Evolutionary conservation across 345 rosid genomes (phyloP).

Genomic region (Arabidopsis arenosa): DNA sequence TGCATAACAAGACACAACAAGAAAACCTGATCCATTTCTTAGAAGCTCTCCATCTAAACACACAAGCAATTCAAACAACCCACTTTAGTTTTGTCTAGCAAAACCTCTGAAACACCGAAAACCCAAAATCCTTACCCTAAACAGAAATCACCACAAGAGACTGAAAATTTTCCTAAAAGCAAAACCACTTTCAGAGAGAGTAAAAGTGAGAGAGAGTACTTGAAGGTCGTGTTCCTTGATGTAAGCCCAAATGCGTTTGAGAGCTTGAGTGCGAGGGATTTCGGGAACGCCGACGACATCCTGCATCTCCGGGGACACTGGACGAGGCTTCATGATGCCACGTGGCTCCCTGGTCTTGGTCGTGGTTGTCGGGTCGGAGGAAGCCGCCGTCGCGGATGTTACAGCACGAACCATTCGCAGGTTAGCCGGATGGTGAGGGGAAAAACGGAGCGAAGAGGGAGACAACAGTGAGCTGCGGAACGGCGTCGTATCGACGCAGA

Average conservation of each 20-base stretch:
- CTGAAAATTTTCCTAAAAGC: neutral
- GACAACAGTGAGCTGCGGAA: conserved; percentile 32
- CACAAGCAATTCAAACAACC: neutral
- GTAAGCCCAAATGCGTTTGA: conserved; percentile 89
- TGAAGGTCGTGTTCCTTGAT: conserved; percentile 89
- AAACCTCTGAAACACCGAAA: conserved; percentile 3
- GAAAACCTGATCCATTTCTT: conserved; percentile 25
- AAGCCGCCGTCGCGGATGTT: conserved; percentile 57
- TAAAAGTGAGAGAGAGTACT: conserved; percentile 45
- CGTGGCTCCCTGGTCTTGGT: conserved; percentile 60
- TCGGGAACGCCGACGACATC: conserved; percentile 81
- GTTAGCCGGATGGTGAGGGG: conserved; percentile 31
- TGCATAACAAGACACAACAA: conserved; percentile 16
- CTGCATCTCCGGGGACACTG: conserved; percentile 85
- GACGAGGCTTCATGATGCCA: conserved; percentile 89
- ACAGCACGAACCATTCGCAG: conserved; percentile 50
- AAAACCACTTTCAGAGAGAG: neutral
- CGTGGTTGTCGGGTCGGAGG: conserved; percentile 55
- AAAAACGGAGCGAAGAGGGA: conserved; percentile 25
- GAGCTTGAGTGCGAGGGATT: conserved; percentile 88
- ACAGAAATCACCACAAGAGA: neutral
- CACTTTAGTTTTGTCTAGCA: neutral
- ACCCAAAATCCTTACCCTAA: neutral
- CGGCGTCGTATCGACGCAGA: conserved; percentile 52
- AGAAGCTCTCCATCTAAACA: neutral